Conservation (phyloP, 2,329 filamentous ascomycete species). For the Ceratocystis smalleyi region DNA sequence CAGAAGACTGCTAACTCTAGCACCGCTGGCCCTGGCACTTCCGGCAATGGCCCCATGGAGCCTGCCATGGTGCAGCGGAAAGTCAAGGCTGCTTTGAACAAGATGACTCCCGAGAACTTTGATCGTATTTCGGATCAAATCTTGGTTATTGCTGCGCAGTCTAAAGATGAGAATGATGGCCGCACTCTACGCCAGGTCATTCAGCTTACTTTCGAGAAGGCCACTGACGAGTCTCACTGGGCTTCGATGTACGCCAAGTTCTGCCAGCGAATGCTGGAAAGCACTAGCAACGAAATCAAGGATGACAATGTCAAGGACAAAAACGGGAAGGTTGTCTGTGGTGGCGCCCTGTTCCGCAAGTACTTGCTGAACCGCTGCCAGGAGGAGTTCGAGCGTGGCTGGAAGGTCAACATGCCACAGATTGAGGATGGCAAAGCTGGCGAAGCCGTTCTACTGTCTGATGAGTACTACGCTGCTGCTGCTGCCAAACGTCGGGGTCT, state of each 20-base stretch:
- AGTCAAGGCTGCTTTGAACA: slow-evolving; percentile 96
- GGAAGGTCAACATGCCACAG: slow-evolving; percentile 75
- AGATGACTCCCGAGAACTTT: slow-evolving; percentile 99
- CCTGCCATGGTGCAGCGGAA: slow-evolving; percentile 94
- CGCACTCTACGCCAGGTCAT: slow-evolving; percentile 94
- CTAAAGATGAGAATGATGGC: slow-evolving; percentile 86
- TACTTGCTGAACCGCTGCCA: slow-evolving; percentile 97
- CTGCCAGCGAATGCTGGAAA: slow-evolving; percentile 91
- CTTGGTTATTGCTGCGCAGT: slow-evolving; percentile 79
- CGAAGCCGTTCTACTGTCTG: slow-evolving; percentile 73
- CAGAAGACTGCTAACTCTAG: slow-evolving; percentile 23
- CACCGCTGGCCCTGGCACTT: slow-evolving; percentile 24
- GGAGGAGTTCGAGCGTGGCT: slow-evolving; percentile 96
- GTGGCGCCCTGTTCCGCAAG: slow-evolving; percentile 91
- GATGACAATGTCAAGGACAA: slow-evolving; percentile 92
- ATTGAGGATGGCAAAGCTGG: slow-evolving; percentile 30
- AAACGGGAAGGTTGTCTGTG: slow-evolving; percentile 71
- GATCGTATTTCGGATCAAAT: slow-evolving; percentile 91
- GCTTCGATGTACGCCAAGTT: slow-evolving; percentile 98
- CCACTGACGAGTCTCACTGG: slow-evolving; percentile 96
- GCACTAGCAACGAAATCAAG: slow-evolving; percentile 85
- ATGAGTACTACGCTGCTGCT: slow-evolving; percentile 89
- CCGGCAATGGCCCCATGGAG: slow-evolving; percentile 48
- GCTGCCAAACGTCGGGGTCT: slow-evolving; percentile 93
- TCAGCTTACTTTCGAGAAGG: slow-evolving; percentile 97